A percentile compares a stretch with the other conserved stretches of the same genome.
phyloP scores from a whole-genome alignment of 208 protist genomes.

The Porcisia hertigi region DNA sequence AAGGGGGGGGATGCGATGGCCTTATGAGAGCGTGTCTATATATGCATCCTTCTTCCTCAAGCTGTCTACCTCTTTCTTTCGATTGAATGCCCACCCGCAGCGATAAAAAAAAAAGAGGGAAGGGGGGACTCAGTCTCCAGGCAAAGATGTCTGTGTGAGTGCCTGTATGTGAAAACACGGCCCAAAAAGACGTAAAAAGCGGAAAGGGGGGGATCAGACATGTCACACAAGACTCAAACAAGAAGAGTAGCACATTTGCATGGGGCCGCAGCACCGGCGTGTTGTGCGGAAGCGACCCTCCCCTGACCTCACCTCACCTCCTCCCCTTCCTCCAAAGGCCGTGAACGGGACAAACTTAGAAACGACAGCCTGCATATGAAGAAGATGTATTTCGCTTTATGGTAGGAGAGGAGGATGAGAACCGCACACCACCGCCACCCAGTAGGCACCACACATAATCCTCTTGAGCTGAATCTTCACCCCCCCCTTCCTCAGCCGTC shows the following conservation, averaged over 20 bases:
- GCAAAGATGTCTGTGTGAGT: not conserved
- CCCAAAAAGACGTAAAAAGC: not conserved
- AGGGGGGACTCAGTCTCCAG: not conserved
- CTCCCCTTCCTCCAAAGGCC: not conserved
- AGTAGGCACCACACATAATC: not conserved
- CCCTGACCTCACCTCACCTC: too few relatives aligned
- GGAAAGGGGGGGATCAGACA: not conserved
- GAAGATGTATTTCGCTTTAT: not conserved
- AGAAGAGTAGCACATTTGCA: not conserved
- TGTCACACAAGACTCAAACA: not conserved
- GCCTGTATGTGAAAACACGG: not conserved
- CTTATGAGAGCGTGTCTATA: too few relatives aligned
- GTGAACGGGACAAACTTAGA: not conserved
- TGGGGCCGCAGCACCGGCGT: not conserved
- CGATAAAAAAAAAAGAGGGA: slow-evolving; percentile 1
- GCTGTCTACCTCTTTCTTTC: too few relatives aligned
- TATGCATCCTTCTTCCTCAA: too few relatives aligned
- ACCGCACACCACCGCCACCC: not conserved
- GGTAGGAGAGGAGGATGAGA: not conserved
- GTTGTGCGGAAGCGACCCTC: not conserved
- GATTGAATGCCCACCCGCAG: not conserved
- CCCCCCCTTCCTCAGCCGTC: not conserved
- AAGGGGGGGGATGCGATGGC: too few relatives aligned
- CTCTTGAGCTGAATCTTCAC: not conserved
- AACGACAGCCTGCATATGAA: not conserved